phyloP scores from a whole-genome alignment of 164 flowering plant species.

The Macadamia integrifolia region DNA sequence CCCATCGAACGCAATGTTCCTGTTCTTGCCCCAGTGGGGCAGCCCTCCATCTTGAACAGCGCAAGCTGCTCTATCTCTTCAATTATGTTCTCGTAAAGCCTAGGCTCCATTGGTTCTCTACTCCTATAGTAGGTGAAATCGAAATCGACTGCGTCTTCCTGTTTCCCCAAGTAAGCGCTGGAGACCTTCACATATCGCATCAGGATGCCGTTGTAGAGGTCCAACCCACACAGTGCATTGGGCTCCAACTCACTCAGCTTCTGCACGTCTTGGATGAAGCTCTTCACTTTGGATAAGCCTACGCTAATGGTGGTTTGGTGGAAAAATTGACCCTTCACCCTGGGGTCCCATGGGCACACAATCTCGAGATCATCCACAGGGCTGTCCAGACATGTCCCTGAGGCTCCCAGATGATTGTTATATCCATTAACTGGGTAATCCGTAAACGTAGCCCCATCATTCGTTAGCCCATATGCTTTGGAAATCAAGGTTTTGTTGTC shows the following conservation, averaged over 20 bases:
- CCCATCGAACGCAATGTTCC: constrained; percentile 57
- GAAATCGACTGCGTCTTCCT: constrained; percentile 63
- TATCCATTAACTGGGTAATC: constrained; percentile 61
- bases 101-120: constrained; percentile 45
- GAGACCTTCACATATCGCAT: constrained; percentile 75
- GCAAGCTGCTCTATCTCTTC: constrained; percentile 80
- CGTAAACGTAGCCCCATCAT: constrained; percentile 46
- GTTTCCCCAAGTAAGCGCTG: constrained; percentile 54
- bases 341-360: constrained; percentile 67
- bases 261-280: constrained; percentile 59
- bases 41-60: constrained; percentile 51
- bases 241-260: constrained; percentile 43
- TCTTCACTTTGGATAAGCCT: constrained; percentile 35
- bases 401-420: constrained; percentile 59
- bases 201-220: constrained; percentile 63
- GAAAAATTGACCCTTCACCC: constrained; percentile 49
- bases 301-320: constrained; percentile 60
- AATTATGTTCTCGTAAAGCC: constrained; percentile 48
- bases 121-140: constrained; percentile 68
- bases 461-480: constrained; percentile 27
- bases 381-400: constrained; percentile 61
- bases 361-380: constrained; percentile 18
- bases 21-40: constrained; percentile 86
- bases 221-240: constrained; percentile 53
- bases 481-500: constrained; percentile 4